A percentile compares a stretch with the other conserved stretches of the same genome.
Evolutionary conservation across 768 basidiomycete species (phyloP).

Genomic region (Kwoniella sp.): DNA sequence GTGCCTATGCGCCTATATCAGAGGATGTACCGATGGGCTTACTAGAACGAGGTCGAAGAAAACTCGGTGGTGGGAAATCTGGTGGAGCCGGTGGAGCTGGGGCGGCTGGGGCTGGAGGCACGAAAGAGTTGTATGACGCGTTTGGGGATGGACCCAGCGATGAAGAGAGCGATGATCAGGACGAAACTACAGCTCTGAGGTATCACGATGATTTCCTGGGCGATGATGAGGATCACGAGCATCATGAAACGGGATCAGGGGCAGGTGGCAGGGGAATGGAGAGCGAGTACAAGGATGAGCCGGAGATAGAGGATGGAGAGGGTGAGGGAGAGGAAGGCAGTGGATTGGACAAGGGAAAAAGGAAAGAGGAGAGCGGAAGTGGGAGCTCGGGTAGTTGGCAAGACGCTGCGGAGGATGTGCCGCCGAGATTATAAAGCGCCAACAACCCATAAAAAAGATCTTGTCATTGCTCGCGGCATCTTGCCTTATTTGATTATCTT

Average conservation of each 20-base stretch:
- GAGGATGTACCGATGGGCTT: conserved; percentile 79
- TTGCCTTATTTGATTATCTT: no score
- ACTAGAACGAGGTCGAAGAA: conserved; percentile 59
- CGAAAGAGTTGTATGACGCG: conserved; percentile 93
- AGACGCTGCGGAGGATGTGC: conserved; percentile 47
- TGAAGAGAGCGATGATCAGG: conserved; percentile 60
- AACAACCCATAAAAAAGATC: no score
- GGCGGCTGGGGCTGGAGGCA: conserved; percentile 56
- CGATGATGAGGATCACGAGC: conserved; percentile 62
- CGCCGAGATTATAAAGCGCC: not conserved
- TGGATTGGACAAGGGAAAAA: conserved; percentile 17
- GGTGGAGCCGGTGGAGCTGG: conserved; percentile 27
- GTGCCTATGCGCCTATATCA: conserved; percentile 50
- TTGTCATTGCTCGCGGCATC: no score
- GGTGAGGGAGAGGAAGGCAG: conserved; percentile 9
- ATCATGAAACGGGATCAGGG: not conserved
- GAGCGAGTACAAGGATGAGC: conserved; percentile 31
- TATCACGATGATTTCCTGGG: conserved; percentile 82
- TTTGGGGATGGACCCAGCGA: conserved; percentile 85
- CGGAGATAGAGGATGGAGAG: conserved; percentile 9
- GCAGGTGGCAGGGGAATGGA: not conserved
- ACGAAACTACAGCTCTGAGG: conserved; percentile 71
- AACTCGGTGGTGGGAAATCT: conserved; percentile 55
- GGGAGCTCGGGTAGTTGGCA: conserved; percentile 44
- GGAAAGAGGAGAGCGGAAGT: conserved; percentile 27